phyloP scores from a whole-genome alignment of 1,139 yeast genomes.

The Candida dubliniensis region DNA sequence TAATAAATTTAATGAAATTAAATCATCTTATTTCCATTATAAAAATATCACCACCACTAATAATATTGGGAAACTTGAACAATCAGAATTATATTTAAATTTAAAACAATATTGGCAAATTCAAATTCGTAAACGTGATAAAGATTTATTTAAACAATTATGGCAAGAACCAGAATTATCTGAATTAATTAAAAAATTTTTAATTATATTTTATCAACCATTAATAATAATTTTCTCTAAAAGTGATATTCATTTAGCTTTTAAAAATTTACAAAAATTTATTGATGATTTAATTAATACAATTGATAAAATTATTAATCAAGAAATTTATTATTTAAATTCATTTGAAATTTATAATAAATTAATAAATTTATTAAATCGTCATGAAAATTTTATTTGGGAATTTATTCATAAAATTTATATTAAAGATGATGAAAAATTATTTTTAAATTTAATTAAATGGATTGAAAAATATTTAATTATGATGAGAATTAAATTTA shows the following conservation, averaged over 20 bases:
- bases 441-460: constrained; percentile 66
- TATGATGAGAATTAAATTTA: constrained; percentile 61
- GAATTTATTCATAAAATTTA: constrained; percentile 76
- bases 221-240: constrained; percentile 72
- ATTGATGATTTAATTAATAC: constrained; percentile 66
- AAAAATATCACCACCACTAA: constrained; percentile 17
- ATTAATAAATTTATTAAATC: constrained; percentile 61
- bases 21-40: constrained; percentile 23
- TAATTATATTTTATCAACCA: constrained; percentile 83
- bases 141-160: constrained; percentile 66
- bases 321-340: constrained; percentile 46
- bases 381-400: constrained; percentile 71
- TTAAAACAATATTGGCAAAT: constrained; percentile 64
- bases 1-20: constrained; percentile 12
- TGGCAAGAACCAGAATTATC: constrained; percentile 87
- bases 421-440: constrained; percentile 64
- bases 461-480: constrained; percentile 65
- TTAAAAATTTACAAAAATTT: constrained; percentile 70
- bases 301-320: constrained; percentile 46
- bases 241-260: constrained; percentile 74
- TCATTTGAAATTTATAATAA: constrained; percentile 59
- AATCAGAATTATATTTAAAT: constrained; percentile 39
- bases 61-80: constrained; percentile 16
- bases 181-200: constrained; percentile 64
- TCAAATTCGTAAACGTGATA: constrained; percentile 70